Evolutionary conservation across 1,139 yeast species (phyloP).

Genomic region (Kodamaea alishanica): DNA sequence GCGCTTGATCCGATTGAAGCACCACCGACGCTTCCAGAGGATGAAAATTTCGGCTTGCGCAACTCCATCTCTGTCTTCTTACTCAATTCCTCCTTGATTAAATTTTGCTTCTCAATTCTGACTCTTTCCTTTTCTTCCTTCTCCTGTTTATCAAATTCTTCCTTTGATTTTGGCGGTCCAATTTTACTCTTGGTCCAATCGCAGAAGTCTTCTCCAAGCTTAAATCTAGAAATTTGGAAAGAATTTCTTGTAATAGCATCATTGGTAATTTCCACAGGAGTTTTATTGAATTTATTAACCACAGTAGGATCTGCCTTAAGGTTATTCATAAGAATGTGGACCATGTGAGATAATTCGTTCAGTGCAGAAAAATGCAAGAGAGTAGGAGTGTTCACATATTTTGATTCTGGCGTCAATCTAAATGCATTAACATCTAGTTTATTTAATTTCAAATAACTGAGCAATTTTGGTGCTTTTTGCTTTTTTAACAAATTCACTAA

Average conservation of each 20-base stretch:
- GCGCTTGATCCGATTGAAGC: conserved; percentile 14
- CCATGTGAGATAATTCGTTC: conserved; percentile 64
- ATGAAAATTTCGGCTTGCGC: conserved; percentile 31
- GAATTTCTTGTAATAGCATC: conserved; percentile 47
- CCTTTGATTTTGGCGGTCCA: conserved; percentile 61
- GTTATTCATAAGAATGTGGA: conserved; percentile 58
- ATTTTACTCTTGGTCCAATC: conserved; percentile 72
- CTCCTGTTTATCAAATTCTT: conserved; percentile 51
- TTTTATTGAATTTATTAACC: conserved; percentile 50
- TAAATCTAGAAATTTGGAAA: conserved; percentile 66
- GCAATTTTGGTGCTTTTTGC: conserved; percentile 73
- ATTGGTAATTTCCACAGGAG: conserved; percentile 57
- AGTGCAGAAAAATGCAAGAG: conserved; percentile 76
- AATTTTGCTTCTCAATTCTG: conserved; percentile 34
- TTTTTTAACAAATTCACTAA: conserved; percentile 58
- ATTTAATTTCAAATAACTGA: conserved; percentile 59
- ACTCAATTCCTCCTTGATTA: conserved; percentile 40
- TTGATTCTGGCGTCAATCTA: conserved; percentile 49
- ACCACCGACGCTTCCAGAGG: conserved; percentile 30
- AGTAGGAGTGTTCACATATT: conserved; percentile 62
- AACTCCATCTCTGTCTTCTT: conserved; percentile 37
- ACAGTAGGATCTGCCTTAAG: conserved; percentile 70
- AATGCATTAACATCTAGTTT: conserved; percentile 49
- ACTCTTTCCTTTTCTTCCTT: conserved; percentile 27
- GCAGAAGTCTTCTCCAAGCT: conserved; percentile 64